Base-by-base conservation (phyloP, 2,329 filamentous ascomycete genomes). In the Venturia carpophila region DNA sequence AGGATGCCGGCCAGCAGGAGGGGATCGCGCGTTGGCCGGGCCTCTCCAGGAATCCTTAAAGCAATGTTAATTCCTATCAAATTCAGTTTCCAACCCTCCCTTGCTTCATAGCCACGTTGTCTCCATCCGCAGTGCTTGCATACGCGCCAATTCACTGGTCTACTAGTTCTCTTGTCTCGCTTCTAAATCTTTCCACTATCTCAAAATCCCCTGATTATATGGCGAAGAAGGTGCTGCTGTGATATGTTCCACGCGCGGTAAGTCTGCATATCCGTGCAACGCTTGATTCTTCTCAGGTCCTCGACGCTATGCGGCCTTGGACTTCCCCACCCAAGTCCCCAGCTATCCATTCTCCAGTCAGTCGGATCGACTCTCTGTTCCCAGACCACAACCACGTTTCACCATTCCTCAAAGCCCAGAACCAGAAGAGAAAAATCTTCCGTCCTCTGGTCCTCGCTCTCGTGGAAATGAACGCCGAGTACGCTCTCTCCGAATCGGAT, bases 211-310 rank as follows among this genome's bases (percentile, higher is more conserved):
- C 24, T 15, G 47, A 27, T 37, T 37, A 58, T 27, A 6, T 58
- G 30, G 37, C 30, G 27, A 58, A 58, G 47, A 37, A 37, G 3
- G 15, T 37, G n/a, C 52, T 58, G 52, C 30, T 58, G 52, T 58
- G 52, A 58, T 58, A 58, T 34, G 52, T 58, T 58, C 30, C 52
- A 58, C 52, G 30, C 52, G 52, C 52, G 52, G 19, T 37, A 58
- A 39, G 52, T 58, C 30, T 37, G 52, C 52, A 58, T 58, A 34
- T 58, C 30, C 30, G 52, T 58, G 30, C 52, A 58, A 58, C 52
- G 52, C 52, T 58, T 37, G 19, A 37, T n/a, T 37, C 15, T 58
- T 58, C 30, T 17, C 24, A 6, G 37, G 10, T 37, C 17, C 21
- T 58, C 27, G 17, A 19, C 30, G 47, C 52, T 21, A 58, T 58